These are phyloP conservation scores for Mangifera indica DNA, from an alignment of 345 rosid genomes.

Conservation along the genomic window DNA sequence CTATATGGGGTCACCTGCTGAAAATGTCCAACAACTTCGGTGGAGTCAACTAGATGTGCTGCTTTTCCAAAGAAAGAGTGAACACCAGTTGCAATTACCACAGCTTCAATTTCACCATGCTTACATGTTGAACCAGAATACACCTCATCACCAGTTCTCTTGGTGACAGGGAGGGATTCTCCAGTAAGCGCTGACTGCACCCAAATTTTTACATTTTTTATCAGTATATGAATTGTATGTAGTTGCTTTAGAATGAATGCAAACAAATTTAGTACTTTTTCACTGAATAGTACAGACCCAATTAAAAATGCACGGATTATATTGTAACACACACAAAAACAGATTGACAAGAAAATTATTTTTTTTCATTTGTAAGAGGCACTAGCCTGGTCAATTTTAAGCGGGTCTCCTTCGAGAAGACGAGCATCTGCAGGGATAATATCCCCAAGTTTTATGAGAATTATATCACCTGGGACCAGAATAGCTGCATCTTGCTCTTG, in stretches of 20 bases:
- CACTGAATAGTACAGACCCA: background rate
- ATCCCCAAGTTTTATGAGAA: slow-evolving; percentile 95
- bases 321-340: background rate
- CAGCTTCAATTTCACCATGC: slow-evolving; percentile 96
- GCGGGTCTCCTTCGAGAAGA: slow-evolving; percentile 88
- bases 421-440: slow-evolving; percentile 96
- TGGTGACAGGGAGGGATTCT: slow-evolving; percentile 90
- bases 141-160: slow-evolving; percentile 88
- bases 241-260: background rate
- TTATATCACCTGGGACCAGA: slow-evolving; percentile 91
- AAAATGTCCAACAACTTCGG: slow-evolving; percentile 79
- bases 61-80: slow-evolving; percentile 93
- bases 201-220: slow-evolving; percentile 11
- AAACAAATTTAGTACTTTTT: background rate
- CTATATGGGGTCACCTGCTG: slow-evolving; percentile 57
- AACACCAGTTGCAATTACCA: slow-evolving; percentile 88
- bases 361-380: slow-evolving; percentile 7
- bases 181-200: slow-evolving; percentile 91
- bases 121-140: slow-evolving; percentile 93
- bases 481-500: slow-evolving; percentile 76
- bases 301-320: background rate
- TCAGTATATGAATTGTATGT: slow-evolving; percentile 3
- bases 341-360: background rate
- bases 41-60: slow-evolving; percentile 80
- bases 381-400: slow-evolving; percentile 88